Evolutionary conservation across 306 rosid species (phyloP), one percentile per base, ranked within the genome.

Genomic region (Quercus glauca): DNA sequence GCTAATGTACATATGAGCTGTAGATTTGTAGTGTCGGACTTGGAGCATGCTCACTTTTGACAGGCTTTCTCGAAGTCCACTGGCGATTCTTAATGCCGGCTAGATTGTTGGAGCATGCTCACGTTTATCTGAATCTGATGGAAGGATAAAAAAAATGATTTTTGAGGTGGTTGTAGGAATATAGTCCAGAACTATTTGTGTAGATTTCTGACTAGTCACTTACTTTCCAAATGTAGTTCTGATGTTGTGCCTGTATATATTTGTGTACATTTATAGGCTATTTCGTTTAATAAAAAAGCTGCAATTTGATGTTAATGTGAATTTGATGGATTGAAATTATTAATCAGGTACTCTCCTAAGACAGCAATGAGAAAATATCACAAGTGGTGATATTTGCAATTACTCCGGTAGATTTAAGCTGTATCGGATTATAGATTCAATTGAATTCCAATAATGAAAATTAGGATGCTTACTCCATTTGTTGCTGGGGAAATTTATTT

Each of bases 201-300:
- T 35, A 53, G 80, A 51, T n/a, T 45, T 79, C 21, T 31, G 67
- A 33, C 28, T 52, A 14, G 29, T 18, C n/a, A 1, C 29, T 57
- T 57, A 9, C 51, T 41, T 15, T n/a, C n/a, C 53, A 75, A 64
- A 45, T 55, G 56, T 73, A 19, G 75, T 64, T 57, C 64, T 28
- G 5, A 51, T 53, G 75, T 15, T 69, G 55, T 81, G 80, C 23
- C 49, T 79, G 58, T 18, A 56, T 83, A 59, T 56, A 68, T 12
- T 15, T 58, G 59, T 57, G 63, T 31, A 23, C 74, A 69, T 35
- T 11, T 71, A 15, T 1, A 12, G 9, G 3, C 18, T 20, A 5
- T 23, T 33, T 5, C 26, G 26, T 41, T 49, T 23, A 58, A 11
- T 2, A 17, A 43, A 57, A 56, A 65, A 6, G 45, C 37, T 15